Conservation (phyloP, 2,329 filamentous ascomycete species). For the Rutstroemia sydowiana region DNA sequence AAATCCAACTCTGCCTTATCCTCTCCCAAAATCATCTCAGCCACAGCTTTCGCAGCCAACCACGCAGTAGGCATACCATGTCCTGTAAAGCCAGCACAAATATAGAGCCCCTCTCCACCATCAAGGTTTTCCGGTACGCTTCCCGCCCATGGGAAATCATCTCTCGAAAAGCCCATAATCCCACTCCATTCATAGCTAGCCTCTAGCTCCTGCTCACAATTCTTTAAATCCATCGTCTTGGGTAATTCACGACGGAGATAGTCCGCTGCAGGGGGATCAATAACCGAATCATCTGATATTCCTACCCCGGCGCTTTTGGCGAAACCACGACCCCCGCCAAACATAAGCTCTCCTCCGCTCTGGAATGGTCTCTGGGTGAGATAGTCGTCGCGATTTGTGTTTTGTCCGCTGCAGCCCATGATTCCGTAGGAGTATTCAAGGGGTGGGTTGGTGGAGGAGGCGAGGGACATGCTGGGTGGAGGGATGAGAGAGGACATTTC, state of each 20-base stretch:
- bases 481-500: slow-evolving; percentile 62
- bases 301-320: slow-evolving; percentile 47
- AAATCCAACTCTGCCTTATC: slow-evolving; percentile 35
- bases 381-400: slow-evolving; percentile 57
- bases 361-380: slow-evolving; percentile 58
- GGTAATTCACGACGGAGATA: slow-evolving; percentile 27
- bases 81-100: slow-evolving; percentile 61
- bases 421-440: slow-evolving; percentile 46
- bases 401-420: slow-evolving; percentile 39
- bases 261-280: slow-evolving; percentile 40
- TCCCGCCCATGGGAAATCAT: slow-evolving; percentile 65
- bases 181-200: slow-evolving; percentile 60
- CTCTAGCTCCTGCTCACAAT: slow-evolving; percentile 36
- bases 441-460: slow-evolving; percentile 6
- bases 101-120: slow-evolving; percentile 50
- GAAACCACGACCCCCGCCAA: slow-evolving; percentile 60
- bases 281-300: slow-evolving; percentile 49
- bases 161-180: slow-evolving; percentile 69
- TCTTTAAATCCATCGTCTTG: slow-evolving; percentile 24
- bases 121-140: slow-evolving; percentile 46
- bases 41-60: slow-evolving; percentile 56
- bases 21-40: slow-evolving; percentile 47
- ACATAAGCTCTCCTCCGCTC: slow-evolving; percentile 51
- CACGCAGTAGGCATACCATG: slow-evolving; percentile 74
- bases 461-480: slow-evolving; percentile 33